These are phyloP conservation scores for Botrytis cinerea DNA, from an alignment of 2,329 filamentous ascomycete species.

Conservation along the genomic window DNA sequence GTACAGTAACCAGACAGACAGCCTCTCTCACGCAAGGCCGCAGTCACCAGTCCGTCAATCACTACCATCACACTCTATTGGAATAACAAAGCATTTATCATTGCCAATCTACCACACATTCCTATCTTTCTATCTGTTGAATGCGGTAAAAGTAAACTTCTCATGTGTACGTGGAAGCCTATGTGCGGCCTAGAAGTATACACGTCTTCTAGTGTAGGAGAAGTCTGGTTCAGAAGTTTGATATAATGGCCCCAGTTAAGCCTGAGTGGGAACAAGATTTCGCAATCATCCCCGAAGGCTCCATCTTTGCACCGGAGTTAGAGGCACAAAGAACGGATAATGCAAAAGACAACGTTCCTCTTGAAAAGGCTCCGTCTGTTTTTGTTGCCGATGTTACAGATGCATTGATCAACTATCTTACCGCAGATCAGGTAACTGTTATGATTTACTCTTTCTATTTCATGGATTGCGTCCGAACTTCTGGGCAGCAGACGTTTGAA, in stretches of 20 bases:
- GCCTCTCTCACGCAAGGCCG: background rate
- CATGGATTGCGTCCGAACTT: background rate
- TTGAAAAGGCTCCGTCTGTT: background rate
- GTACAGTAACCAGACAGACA: background rate
- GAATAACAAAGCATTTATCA: background rate
- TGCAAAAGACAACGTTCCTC: background rate
- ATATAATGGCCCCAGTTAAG: background rate
- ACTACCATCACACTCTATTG: background rate
- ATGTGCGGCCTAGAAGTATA: background rate
- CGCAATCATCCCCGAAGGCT: background rate
- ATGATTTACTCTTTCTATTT: background rate
- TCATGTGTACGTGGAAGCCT: background rate
- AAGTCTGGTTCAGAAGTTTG: background rate
- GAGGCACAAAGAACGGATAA: background rate
- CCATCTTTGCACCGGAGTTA: constrained; percentile 11
- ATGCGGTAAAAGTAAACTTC: background rate
- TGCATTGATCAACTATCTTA: constrained; percentile 7
- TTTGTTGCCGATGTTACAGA: background rate
- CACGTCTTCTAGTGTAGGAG: background rate
- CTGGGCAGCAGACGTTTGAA: background rate
- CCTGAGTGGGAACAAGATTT: background rate
- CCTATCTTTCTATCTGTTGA: background rate
- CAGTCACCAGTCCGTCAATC: background rate
- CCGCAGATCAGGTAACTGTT: constrained; percentile 4
- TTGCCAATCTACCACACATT: background rate